Evolutionary conservation across 768 basidiomycete genomes (phyloP), one percentile per base, ranked within the genome.

Genomic region (Tulasnella sp.): DNA sequence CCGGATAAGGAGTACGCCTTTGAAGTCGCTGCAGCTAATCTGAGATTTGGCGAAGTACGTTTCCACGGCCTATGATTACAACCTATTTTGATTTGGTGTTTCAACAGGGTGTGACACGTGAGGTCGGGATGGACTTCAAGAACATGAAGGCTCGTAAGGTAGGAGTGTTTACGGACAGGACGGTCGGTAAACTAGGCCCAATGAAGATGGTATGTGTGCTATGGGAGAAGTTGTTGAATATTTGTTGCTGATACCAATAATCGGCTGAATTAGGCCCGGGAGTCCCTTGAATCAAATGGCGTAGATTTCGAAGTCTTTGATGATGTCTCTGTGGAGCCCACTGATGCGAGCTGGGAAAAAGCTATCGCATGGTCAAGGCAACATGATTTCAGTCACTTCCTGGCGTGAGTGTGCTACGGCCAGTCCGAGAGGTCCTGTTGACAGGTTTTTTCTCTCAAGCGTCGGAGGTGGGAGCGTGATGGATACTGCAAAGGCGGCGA

Each of bases 381-480:
- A 61, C 84, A 90, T 58, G 84, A 96, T 73, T 90, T 94, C 70
- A 92, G 86, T 66, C 95, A 97, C 69, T 96, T 93, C 74, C 73
- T 92, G 21, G 91, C 89, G 89, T 90, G 65, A 59, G 83, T 76
- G 34, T 34, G 56, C 17, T 3, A 27, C 43, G 41, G 11, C 56
- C 10, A 47, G 29, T 51, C 26, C 34, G n/a, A 19, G 38, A 43
- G 34, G 42, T 44, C n/a, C 43, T n/a, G 48, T 43, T 59, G 26
- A 52, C 26, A 24, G 19, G 24, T 23, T 53, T 60, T 48, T 34
- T 9, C 13, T 49, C n/a, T 63, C 26, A 64, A 88, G 89, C 42
- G 84, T 93, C 29, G 90, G 91, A 63, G 91, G 91, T n/a, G 91
- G 91, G 64, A 91, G 88, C 66, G 88, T 91, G 24, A 96, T 96